phyloP scores from a whole-genome alignment of 306 rosid species.

The Lathyrus sativus region DNA sequence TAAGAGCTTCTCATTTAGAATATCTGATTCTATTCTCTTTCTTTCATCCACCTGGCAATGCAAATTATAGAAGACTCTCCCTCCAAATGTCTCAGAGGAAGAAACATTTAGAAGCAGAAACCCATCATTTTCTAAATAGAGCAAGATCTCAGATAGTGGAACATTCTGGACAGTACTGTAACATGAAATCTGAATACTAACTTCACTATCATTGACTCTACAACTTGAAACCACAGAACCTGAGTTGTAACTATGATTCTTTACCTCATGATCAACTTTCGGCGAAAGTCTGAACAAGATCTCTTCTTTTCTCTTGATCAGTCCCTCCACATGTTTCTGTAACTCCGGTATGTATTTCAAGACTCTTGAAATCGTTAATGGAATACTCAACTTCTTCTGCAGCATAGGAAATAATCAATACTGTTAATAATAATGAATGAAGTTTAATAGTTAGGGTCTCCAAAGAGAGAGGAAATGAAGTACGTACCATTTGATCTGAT shows the following conservation, averaged over 20 bases:
- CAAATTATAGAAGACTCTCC: conserved; percentile 51
- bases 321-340: conserved; percentile 56
- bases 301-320: conserved; percentile 54
- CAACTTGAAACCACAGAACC: conserved; percentile 50
- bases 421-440: too few species aligned
- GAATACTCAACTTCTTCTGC: conserved; percentile 72
- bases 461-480: background rate
- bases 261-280: conserved; percentile 20
- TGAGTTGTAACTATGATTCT: conserved; percentile 16
- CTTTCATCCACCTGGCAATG: conserved; percentile 29
- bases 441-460: too few species aligned
- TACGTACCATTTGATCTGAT: conserved; percentile 56
- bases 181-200: conserved; percentile 56
- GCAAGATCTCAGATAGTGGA: conserved; percentile 51
- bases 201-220: conserved; percentile 54
- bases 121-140: conserved; percentile 54
- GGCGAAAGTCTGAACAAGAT: conserved; percentile 35
- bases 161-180: conserved; percentile 22
- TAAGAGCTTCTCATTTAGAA: conserved; percentile 26
- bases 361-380: conserved; percentile 56
- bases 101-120: conserved; percentile 57
- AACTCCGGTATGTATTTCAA: conserved; percentile 68
- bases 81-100: conserved; percentile 59
- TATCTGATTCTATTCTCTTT: conserved; percentile 18
- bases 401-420: background rate